phyloP scores from a whole-genome alignment of 805 yeast species.

The Zygoascus biomembranicola region DNA sequence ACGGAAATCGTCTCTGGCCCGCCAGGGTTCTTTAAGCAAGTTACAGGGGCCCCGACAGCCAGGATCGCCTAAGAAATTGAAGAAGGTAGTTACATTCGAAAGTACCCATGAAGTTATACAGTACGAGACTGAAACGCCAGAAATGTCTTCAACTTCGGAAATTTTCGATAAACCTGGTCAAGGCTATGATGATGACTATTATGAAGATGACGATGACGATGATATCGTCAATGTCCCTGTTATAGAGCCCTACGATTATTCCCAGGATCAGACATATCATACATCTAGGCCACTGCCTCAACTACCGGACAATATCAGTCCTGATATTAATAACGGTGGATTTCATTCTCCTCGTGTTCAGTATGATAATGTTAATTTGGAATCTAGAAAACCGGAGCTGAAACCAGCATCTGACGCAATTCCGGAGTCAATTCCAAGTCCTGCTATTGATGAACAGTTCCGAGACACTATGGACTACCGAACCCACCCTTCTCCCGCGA shows the following conservation, averaged over 20 bases:
- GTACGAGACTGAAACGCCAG: constrained; percentile 19
- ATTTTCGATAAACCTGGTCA: constrained; percentile 5
- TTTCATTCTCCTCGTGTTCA: not conserved
- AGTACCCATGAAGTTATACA: constrained; percentile 18
- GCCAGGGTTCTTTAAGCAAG: constrained; percentile 11
- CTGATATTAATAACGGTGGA: not conserved
- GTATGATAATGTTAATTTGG: not conserved
- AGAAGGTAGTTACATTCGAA: constrained; percentile 21
- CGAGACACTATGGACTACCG: not conserved
- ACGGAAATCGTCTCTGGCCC: constrained; percentile 13
- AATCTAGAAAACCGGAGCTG: not conserved
- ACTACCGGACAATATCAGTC: constrained; percentile 7
- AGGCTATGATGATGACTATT: constrained; percentile 7
- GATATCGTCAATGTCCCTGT: constrained; percentile 14
- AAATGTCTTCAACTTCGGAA: constrained; percentile 7
- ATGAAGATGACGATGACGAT: constrained; percentile 13
- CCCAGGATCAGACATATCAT: not conserved
- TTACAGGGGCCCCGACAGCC: constrained; percentile 16
- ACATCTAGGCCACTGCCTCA: constrained; percentile 17
- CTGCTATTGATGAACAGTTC: not conserved
- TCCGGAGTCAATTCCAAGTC: not conserved
- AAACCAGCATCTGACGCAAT: not conserved
- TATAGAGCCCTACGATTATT: constrained; percentile 12
- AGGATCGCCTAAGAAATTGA: constrained; percentile 10
- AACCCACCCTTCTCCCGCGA: not conserved